Base-by-base conservation (phyloP, 2,329 filamentous ascomycete genomes). In the Alternaria angustiovoidea region DNA sequence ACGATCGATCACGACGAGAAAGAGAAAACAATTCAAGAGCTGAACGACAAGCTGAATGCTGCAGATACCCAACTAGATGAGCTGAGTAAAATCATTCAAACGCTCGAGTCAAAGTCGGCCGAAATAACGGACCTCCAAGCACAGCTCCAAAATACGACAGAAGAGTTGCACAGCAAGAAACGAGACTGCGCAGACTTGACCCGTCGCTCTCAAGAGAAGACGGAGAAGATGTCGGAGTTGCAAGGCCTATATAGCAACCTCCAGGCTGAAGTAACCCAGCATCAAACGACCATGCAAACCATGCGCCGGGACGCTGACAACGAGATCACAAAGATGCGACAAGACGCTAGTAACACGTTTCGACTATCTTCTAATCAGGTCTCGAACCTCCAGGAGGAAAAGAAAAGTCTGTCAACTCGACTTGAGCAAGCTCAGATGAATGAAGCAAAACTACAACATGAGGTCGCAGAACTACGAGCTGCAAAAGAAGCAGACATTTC, bases 1-100 rank as follows among this genome's bases (percentile, higher is more conserved):
- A 63, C 44, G 2, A 41, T 43, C 8, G 63, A 72, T 28, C 53
- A 54, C 12, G 44, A 66, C 16, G 66, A 65, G 7, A 71, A 61
- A 26, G 57, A 68, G 12, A 55, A 46, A 2, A 26, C 30, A 6
- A 28, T 64, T 11, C 32, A 61, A 14, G 24, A 48, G 20, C 16
- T 61, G 22, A 41, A 22, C 11, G 36, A 52, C 3, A 63, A 69
- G 20, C 39, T 68, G 6, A 43, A 62, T 8, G 56, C 51, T 3
- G 54, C 62, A 8, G 53, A 51, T 39, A 51, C 48, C 2, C 36
- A 54, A 12, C 44, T 69, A 22, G 46, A 67, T 14, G 44, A 43
- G 32, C 49, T 61, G 16, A 44, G 57, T 11, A 49, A 67, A 26
- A 18, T 61, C 7, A 47, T 42, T 5, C 52, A 44, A 9, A 18